Conservation (phyloP, 2,329 filamentous ascomycete genomes). For the Dactylonectria estremocensis region DNA sequence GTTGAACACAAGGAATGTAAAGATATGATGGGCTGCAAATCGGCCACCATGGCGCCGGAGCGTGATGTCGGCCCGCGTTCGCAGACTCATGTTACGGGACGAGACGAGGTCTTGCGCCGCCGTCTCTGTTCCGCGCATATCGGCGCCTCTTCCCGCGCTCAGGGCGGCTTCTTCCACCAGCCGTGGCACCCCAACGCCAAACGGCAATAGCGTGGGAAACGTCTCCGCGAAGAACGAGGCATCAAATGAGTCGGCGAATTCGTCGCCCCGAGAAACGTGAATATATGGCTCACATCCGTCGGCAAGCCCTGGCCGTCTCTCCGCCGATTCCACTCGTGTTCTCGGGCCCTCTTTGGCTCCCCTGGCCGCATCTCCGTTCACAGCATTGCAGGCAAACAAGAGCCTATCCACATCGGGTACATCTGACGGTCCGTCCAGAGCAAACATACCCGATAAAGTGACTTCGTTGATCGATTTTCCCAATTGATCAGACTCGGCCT, state of each 20-base stretch:
- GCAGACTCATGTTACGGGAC: conserved; percentile 23
- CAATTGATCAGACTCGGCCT: background rate
- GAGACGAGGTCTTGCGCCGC: background rate
- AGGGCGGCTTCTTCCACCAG: conserved; percentile 8
- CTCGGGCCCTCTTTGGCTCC: background rate
- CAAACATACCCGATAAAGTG: conserved; percentile 12
- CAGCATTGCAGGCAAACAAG: background rate
- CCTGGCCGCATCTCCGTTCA: background rate
- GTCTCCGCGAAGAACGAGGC: conserved; percentile 32
- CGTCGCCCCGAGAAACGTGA: conserved; percentile 21
- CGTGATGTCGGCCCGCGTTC: background rate
- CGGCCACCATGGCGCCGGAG: conserved; percentile 12
- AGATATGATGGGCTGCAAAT: conserved; percentile 4
- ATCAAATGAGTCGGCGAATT: conserved; percentile 33
- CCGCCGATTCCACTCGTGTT: conserved; percentile 3
- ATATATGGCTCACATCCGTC: conserved; percentile 13
- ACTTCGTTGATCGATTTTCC: background rate
- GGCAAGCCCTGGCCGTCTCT: conserved; percentile 1
- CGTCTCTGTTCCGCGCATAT: too few species aligned
- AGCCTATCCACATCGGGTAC: conserved; percentile 2
- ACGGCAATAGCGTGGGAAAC: conserved; percentile 32
- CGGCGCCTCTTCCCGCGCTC: background rate
- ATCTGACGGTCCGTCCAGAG: conserved; percentile 4
- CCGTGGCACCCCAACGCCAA: conserved; percentile 27
- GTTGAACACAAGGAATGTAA: conserved; percentile 20